These are phyloP conservation scores for Calonectria pseudoreteaudii DNA, from an alignment of 2,329 filamentous ascomycete species.

Conservation along the genomic window DNA sequence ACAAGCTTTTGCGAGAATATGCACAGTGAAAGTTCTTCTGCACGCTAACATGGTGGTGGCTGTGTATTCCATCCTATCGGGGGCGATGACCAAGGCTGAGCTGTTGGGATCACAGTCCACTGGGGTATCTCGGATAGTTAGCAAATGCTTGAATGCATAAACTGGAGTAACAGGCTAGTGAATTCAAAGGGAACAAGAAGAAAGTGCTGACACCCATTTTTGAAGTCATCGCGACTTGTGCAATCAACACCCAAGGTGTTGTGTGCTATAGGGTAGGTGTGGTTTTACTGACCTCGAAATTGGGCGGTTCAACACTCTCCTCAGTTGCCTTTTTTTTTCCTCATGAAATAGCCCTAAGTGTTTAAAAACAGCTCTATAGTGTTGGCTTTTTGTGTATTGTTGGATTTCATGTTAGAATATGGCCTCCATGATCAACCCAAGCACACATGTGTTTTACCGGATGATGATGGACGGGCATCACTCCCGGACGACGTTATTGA, in stretches of 20 bases:
- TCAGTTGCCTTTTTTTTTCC: background rate
- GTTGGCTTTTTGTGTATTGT: background rate
- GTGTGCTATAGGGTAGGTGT: background rate
- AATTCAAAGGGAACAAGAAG: background rate
- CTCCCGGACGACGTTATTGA: no score
- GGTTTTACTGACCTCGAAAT: background rate
- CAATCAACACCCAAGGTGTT: background rate
- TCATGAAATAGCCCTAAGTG: background rate
- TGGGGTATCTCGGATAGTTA: background rate
- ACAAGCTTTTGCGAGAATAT: background rate
- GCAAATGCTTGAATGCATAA: background rate
- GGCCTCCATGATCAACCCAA: no score
- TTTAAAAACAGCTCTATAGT: background rate
- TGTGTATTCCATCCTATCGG: background rate
- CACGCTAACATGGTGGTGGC: background rate
- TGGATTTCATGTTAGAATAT: background rate
- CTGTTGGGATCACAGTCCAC: background rate
- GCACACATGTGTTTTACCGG: background rate
- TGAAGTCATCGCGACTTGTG: background rate
- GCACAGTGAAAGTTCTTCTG: background rate
- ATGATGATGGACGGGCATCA: no score
- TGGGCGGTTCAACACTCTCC: background rate
- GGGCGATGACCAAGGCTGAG: background rate
- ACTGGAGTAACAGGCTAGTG: background rate
- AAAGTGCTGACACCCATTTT: background rate